Percentiles rank a stretch among this genome's conserved stretches.
These are phyloP conservation scores for Calonectria henricotiae DNA, from an alignment of 2,329 filamentous ascomycete genomes.

Conservation along the genomic window DNA sequence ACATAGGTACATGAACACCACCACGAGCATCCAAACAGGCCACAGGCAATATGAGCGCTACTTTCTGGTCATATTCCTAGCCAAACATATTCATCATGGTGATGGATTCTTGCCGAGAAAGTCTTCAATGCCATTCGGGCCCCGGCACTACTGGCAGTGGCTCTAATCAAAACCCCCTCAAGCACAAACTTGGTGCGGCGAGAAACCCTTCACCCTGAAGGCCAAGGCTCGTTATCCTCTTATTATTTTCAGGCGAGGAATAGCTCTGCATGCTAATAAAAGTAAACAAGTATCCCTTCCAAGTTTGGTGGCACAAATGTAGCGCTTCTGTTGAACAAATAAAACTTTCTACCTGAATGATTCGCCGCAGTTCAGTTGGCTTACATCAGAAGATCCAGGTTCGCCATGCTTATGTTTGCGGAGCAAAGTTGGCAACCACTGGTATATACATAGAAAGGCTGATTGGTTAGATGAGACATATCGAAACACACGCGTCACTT, in stretches of 20 bases:
- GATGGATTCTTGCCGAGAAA: too few relatives aligned
- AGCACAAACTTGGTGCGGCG: too few relatives aligned
- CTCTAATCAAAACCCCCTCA: too few relatives aligned
- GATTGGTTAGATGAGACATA: not conserved
- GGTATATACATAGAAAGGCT: not conserved
- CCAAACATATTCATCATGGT: too few relatives aligned
- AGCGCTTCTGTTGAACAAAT: too few relatives aligned
- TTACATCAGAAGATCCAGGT: not conserved
- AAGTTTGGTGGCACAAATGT: too few relatives aligned
- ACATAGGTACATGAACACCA: not conserved
- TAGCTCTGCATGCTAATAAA: not conserved
- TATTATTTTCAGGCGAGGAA: too few relatives aligned
- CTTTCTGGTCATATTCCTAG: too few relatives aligned
- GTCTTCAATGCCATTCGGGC: too few relatives aligned
- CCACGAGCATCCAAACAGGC: too few relatives aligned
- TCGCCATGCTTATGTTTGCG: not conserved
- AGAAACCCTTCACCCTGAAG: not conserved
- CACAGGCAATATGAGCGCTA: not conserved
- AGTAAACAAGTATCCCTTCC: not conserved
- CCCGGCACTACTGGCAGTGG: too few relatives aligned
- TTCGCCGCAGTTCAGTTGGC: not conserved
- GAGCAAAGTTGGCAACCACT: not conserved
- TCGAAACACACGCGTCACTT: not conserved
- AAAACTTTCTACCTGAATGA: not conserved
- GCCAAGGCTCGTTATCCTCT: not conserved